Evolutionary conservation across 352 stramenopile genomes (phyloP), one percentile per base, ranked within the genome.

Genomic region (Phytopythium oedochilum): DNA sequence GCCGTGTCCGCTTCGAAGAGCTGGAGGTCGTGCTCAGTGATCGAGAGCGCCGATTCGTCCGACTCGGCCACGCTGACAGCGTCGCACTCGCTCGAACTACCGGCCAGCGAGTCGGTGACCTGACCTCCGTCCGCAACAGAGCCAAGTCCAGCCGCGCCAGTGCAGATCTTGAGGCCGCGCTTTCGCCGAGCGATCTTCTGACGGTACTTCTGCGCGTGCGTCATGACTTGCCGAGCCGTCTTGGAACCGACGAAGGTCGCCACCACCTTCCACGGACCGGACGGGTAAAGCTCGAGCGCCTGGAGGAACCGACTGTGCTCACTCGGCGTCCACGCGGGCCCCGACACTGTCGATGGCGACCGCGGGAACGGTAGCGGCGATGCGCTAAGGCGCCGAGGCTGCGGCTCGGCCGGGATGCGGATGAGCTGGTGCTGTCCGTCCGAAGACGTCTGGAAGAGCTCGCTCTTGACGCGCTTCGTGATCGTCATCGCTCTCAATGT

Each of bases 201-300:
- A n/a, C 68, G 64, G 59, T 76, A 76, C 61, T 76, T 76, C 39
- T 76, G 68, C 35, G 68, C 68, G 47, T 76, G 68, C 14, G 67
- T 75, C 63, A 70, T 70, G 46, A 61, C 66, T 43, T 71, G 63
- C 9, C 63, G 55, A 43, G 63, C 54, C 46, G 66, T 72, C 49
- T 72, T 72, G 35, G 64, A 62, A 53, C 64, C 64, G 6, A 74
- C 59, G 43, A 64, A 58, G 40, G 67, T 50, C 23, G 66, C 61
- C 14, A 74, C 60, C 7, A 49, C 53, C 40, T 69, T 59, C 66
- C 66, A 74, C 32, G 66, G 61, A 10, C 66, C 66, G 2, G 57
- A 61, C 12, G 66, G 66, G 23, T 57, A 74, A 6, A 74, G 38
- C 28, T 68, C 47, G 9, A 74, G 55, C 28, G 58, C 66, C 44